Evolutionary conservation across 805 yeast species (phyloP).

Genomic region (Hagleromyces aurorensis): DNA sequence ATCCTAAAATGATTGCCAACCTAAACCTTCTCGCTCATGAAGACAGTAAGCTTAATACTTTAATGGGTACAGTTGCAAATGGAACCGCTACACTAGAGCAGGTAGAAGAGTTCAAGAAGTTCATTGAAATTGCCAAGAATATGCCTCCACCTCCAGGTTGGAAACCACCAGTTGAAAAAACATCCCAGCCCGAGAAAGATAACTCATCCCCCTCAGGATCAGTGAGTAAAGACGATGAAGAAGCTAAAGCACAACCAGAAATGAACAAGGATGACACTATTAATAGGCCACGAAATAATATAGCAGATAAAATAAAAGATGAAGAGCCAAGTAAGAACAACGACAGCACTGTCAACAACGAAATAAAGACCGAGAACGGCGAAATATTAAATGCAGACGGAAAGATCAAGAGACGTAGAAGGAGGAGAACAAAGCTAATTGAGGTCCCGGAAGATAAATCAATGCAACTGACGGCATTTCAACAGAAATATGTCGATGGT

Average conservation of each 20-base stretch:
- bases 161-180: slow-evolving; percentile 16
- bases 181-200: slow-evolving; percentile 9
- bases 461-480: slow-evolving; percentile 61
- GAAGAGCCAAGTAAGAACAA: slow-evolving; percentile 1
- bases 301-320: slow-evolving; percentile 5
- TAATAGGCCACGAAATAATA: not conserved
- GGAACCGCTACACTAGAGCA: slow-evolving; percentile 69
- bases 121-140: slow-evolving; percentile 67
- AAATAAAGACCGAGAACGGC: slow-evolving; percentile 5
- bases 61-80: slow-evolving; percentile 83
- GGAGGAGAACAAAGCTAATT: slow-evolving; percentile 4
- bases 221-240: slow-evolving; percentile 7
- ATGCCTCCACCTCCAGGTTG: slow-evolving; percentile 51
- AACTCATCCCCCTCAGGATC: slow-evolving; percentile 2
- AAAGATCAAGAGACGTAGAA: slow-evolving; percentile 7
- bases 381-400: slow-evolving; percentile 6
- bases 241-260: slow-evolving; percentile 10
- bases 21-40: slow-evolving; percentile 73
- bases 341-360: slow-evolving; percentile 1
- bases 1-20: slow-evolving; percentile 76
- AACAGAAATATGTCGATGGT: slow-evolving; percentile 56
- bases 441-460: slow-evolving; percentile 35
- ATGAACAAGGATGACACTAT: slow-evolving; percentile 2
- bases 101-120: slow-evolving; percentile 69
- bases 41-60: slow-evolving; percentile 54